A percentile compares a stretch with the other conserved stretches of the same genome.
Evolutionary conservation across 352 stramenopile genomes (phyloP).

Genomic region (Thalassiosira mediterranea): DNA sequence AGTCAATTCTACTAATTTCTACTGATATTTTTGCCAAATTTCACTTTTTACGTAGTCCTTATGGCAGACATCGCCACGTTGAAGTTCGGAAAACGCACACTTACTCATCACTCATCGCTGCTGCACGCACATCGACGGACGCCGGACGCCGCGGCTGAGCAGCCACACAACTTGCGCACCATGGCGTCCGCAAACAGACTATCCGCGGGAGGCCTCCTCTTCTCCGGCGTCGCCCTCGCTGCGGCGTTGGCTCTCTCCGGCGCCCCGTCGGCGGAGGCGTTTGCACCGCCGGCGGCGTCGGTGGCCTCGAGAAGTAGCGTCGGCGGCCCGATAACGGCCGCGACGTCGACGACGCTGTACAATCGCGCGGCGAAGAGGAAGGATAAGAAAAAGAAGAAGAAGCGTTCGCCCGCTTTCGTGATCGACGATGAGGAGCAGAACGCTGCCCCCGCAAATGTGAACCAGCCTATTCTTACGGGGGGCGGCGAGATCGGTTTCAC

Average conservation of each 20-base stretch:
- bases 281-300: constrained; percentile 3
- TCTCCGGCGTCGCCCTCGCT: constrained; percentile 32
- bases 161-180: too few relatives aligned
- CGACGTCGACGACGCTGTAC: constrained; percentile 21
- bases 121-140: too few relatives aligned
- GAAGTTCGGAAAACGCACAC: too few relatives aligned
- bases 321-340: not conserved
- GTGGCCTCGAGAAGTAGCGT: not conserved
- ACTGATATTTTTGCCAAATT: too few relatives aligned
- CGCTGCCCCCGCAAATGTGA: not conserved
- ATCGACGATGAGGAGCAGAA: constrained; percentile 27
- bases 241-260: constrained; percentile 26
- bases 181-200: constrained; percentile 24
- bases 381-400: constrained; percentile 51
- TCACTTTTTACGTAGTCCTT: too few relatives aligned
- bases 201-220: constrained; percentile 41
- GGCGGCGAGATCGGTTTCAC: constrained; percentile 40
- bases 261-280: constrained; percentile 18
- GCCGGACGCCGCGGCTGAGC: too few relatives aligned
- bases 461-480: constrained; percentile 43
- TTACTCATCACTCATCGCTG: too few relatives aligned
- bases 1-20: too few relatives aligned
- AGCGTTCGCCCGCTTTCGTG: constrained; percentile 23
- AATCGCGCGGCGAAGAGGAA: constrained; percentile 26
- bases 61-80: too few relatives aligned